Conservation (phyloP, 164 flowering plant species). For the Macadamia integrifolia region DNA sequence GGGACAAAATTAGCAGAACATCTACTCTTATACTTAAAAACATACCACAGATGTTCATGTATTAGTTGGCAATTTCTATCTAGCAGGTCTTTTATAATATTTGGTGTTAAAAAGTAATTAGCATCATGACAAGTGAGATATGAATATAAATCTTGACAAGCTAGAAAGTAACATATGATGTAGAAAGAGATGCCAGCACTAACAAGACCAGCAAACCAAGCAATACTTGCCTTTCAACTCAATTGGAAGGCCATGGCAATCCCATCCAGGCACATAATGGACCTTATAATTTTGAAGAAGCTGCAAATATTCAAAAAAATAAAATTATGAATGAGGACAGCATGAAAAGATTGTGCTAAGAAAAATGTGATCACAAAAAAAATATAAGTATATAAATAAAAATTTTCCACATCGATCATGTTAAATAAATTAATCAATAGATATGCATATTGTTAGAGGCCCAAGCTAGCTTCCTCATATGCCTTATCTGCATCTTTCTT, state of each 20-base stretch:
- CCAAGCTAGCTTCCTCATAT: no score
- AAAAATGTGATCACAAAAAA: not conserved
- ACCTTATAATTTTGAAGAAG: slow-evolving; percentile 92
- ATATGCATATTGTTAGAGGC: no score
- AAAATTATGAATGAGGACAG: not conserved
- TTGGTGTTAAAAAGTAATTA: not conserved
- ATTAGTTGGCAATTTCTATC: not conserved
- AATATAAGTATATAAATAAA: no score
- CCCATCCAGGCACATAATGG: slow-evolving; percentile 96
- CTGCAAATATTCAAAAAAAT: slow-evolving; percentile 30
- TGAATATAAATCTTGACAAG: not conserved
- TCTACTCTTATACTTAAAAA: no score
- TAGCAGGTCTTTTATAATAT: not conserved
- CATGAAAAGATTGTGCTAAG: not conserved
- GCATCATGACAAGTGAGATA: not conserved
- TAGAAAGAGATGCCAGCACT: not conserved
- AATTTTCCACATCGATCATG: not conserved
- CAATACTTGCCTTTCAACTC: slow-evolving; percentile 89
- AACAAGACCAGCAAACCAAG: not conserved
- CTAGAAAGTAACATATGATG: not conserved
- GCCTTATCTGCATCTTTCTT: no score
- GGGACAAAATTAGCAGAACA: no score
- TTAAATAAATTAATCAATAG: not conserved
- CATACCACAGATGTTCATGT: not conserved
- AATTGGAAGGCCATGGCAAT: slow-evolving; percentile 98